Conservation (phyloP, 768 basidiomycete species). For the Leccinum longicurvipes region DNA sequence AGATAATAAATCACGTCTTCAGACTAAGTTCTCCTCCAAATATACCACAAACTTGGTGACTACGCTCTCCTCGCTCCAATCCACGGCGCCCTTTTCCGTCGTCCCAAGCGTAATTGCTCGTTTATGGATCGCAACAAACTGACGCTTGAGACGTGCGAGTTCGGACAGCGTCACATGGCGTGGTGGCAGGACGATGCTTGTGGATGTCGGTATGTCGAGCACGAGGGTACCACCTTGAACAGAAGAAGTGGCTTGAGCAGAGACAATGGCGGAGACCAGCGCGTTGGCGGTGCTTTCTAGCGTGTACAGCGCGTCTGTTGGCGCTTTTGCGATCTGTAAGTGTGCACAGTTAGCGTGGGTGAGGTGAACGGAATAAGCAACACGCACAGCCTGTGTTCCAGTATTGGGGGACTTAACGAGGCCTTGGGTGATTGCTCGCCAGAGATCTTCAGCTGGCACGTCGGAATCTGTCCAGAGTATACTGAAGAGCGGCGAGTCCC, state of each 20-base stretch:
- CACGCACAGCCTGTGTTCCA: constrained; percentile 68
- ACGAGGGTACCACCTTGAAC: constrained; percentile 41
- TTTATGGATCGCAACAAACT: constrained; percentile 87
- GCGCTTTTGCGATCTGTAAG: constrained; percentile 70
- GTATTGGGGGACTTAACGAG: constrained; percentile 84
- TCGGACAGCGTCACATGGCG: constrained; percentile 80
- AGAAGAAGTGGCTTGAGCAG: constrained; percentile 54
- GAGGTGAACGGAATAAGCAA: not conserved
- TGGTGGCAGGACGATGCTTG: constrained; percentile 60
- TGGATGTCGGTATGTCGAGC: constrained; percentile 36
- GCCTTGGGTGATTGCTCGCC: constrained; percentile 76
- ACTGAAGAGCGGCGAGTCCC: constrained; percentile 95
- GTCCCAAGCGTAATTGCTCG: constrained; percentile 84
- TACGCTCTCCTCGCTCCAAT: constrained; percentile 73
- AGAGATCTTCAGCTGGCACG: constrained; percentile 68
- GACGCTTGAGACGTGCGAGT: constrained; percentile 84
- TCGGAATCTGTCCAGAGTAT: constrained; percentile 70
- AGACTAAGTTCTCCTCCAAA: constrained; percentile 60
- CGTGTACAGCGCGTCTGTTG: constrained; percentile 80
- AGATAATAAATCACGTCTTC: constrained; percentile 33
- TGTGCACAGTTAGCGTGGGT: not conserved
- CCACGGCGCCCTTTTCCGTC: constrained; percentile 70
- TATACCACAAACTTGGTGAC: constrained; percentile 68
- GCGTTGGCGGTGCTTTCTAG: constrained; percentile 76
- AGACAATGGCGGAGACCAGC: constrained; percentile 70